Base-by-base conservation (phyloP, 2,329 filamentous ascomycete genomes). In the Stagonosporopsis tanaceti region DNA sequence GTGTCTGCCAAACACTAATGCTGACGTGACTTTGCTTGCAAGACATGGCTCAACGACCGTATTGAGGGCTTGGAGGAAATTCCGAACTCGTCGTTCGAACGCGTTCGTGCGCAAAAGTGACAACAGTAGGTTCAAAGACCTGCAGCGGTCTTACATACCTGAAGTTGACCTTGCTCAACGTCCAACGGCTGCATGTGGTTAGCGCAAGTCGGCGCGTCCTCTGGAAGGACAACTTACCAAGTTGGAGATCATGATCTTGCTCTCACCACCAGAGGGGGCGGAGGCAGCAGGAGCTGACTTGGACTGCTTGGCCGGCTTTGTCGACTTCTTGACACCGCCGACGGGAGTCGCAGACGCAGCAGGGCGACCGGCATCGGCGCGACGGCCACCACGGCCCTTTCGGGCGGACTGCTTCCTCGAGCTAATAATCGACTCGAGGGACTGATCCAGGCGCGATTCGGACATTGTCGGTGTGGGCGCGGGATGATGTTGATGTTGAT, bases 211-310 rank as follows among this genome's bases (percentile, higher is more conserved):
- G 28, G 17, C 37, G 41, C 25, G 15, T 40, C 3, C 20, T 14
- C 3, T 14, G 8, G 24, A 17, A 11, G 69, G 3, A 27, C 27
- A 34, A 80, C 93, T 80, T 89, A 97, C 93, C 85, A 99, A 86
- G 84, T 96, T 96, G 89, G 92, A 97, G 81, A 99, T 94, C 80
- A 97, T 91, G 81, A 98, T 94, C 83, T 97, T 98, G 85, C 92
- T 96, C 69, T 96, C 92, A 73, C 87, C 88, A 71, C 82, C 82
- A 60, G 83, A 78, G 65, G 83, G 80, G 56, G 85, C 79, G 59
- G 86, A 85, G 76, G 88, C 90, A 69, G 86, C 85, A 61, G 91
- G 87, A 39, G 84, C 81, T 60, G 85, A 88, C 68, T 83, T 82
- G 44, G 82, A 80, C 59, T 82, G 82, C 71, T 89, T 90, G 57